Percentiles rank a stretch among this genome's conserved stretches.
Conservation (phyloP, 108 stramenopile genomes). For the Aurantiochytrium sp. region DNA sequence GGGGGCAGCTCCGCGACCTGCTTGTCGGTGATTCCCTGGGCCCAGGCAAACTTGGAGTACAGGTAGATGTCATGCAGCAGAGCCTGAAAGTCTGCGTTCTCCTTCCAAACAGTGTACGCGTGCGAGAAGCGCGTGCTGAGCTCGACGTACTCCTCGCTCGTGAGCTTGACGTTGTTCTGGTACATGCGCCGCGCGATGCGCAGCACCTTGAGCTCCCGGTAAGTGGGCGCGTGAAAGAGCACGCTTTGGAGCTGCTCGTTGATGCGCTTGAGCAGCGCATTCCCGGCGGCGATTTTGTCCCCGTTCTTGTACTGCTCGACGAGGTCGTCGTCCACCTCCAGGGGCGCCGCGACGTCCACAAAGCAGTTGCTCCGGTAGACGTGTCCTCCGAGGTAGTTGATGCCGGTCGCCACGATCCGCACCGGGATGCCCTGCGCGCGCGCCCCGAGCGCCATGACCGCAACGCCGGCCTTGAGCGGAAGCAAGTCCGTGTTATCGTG, state of each 20-base stretch:
- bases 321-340: constrained; percentile 52
- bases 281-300: constrained; percentile 8
- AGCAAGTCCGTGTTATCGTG: constrained; percentile 94
- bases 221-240: neutral
- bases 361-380: constrained; percentile 78
- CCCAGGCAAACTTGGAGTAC: neutral
- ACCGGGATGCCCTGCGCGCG: constrained; percentile 75
- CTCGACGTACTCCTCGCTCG: constrained; percentile 1
- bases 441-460: constrained; percentile 86
- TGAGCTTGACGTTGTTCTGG: neutral
- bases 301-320: constrained; percentile 3
- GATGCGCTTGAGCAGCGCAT: neutral
- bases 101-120: neutral
- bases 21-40: neutral
- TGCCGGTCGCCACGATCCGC: constrained; percentile 48
- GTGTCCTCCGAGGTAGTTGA: constrained; percentile 93
- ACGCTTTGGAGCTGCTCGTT: neutral
- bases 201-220: neutral
- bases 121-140: neutral
- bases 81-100: neutral
- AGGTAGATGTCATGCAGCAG: neutral
- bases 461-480: constrained; percentile 95
- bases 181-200: constrained; percentile 27
- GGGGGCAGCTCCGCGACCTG: neutral
- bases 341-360: constrained; percentile 74